These are phyloP conservation scores for Racocetra persica DNA, from an alignment of 371 early-diverging fungal genomes.

Conservation along the genomic window DNA sequence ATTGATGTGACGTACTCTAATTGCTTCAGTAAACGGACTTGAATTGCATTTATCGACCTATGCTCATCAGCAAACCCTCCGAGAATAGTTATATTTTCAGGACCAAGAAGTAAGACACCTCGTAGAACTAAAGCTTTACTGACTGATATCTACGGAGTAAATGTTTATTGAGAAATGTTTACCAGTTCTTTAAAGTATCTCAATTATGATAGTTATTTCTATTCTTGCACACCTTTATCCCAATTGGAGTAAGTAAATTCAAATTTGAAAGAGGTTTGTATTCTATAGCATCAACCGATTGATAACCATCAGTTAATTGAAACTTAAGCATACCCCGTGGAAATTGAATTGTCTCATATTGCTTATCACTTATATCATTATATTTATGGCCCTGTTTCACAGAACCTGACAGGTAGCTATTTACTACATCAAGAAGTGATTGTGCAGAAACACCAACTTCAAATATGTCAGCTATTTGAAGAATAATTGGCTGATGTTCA, in stretches of 20 bases:
- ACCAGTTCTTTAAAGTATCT: not conserved
- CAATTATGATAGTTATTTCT: not conserved
- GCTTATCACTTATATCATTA: constrained; percentile 16
- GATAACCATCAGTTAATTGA: constrained; percentile 11
- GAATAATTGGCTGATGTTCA: not conserved
- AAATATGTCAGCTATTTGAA: constrained; percentile 17
- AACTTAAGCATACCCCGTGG: constrained; percentile 16
- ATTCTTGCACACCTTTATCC: constrained; percentile 14
- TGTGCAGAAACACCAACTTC: constrained; percentile 6
- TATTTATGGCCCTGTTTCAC: constrained; percentile 24
- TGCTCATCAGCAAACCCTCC: not conserved
- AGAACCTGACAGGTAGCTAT: constrained; percentile 11
- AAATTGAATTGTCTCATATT: not conserved
- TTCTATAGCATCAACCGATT: constrained; percentile 12
- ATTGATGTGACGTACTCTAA: too few species aligned
- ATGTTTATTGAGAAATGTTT: not conserved
- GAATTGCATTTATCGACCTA: not conserved
- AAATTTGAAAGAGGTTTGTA: not conserved
- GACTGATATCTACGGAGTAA: constrained; percentile 5
- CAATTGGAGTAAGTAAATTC: constrained; percentile 16
- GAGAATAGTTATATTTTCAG: not conserved
- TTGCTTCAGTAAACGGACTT: not conserved
- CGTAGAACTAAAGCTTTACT: not conserved
- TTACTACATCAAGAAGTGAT: constrained; percentile 1
- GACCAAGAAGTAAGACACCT: not conserved